Base-by-base conservation (phyloP, 495 filamentous ascomycete species). In the Penicillium parvum region DNA sequence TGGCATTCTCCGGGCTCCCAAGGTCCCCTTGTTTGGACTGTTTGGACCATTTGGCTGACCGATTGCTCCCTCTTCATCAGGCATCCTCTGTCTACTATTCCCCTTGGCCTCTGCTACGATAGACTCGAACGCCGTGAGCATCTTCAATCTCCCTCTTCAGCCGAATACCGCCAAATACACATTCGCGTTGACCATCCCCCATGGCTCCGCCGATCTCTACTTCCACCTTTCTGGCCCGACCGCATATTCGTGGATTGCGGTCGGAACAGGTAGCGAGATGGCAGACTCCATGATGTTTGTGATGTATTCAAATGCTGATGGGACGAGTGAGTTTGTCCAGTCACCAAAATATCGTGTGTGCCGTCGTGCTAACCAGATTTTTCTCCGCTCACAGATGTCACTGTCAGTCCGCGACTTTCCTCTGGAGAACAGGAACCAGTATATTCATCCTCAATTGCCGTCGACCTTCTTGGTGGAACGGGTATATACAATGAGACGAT, bases 191-290 rank as follows among this genome's bases (percentile, higher is more conserved):
- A 73, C 67, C 22, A 59, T 72, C 7, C 71, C 68, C 8, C 43
- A 47, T 27, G 57, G 63, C 21, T 58, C 58, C 22, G 57, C 60
- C 7, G 68, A 78, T 37, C 30, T 78, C 11, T 76, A 60, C 53
- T 72, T 77, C 56, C 66, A 72, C 33, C 33, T 78, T 26, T 68
- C 65, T 25, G 68, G 66, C 16, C 71, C 72, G 2, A 40, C 52
- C 10, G 49, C 40, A 0, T 61, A 67, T 20, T 57, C 52, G 12
- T 79, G 73, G 73, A 50, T 66, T 28, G 76, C 66, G 3, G 50
- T 81, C 10, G 79, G 79, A 28, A 68, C 76, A 28, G 79, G 79
- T 10, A 55, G 40, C 4, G 21, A 65, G 37, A 83, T 83, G 79
- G 50, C 63, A 9, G 61, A 66, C 32, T 56, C 74, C 7, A 51